A percentile compares a stretch with the other conserved stretches of the same genome.
phyloP scores from a whole-genome alignment of 805 yeast genomes.

The Lipomyces starkeyi region DNA sequence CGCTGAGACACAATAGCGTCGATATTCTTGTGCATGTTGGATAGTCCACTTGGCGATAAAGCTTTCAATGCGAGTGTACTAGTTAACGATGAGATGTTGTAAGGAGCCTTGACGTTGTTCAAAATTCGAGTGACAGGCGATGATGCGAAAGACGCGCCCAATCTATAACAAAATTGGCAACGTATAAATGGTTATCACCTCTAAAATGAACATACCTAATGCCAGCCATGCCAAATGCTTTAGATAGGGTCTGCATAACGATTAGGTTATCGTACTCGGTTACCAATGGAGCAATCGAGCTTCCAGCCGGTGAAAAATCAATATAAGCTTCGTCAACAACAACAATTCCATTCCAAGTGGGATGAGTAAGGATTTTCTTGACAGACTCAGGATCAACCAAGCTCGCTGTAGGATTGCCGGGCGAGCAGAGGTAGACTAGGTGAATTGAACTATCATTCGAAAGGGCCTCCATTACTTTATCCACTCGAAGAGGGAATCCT shows the following conservation, averaged over 20 bases:
- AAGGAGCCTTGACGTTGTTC: slow-evolving; percentile 95
- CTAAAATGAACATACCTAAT: slow-evolving; percentile 55
- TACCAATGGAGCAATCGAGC: slow-evolving; percentile 78
- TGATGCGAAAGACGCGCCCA: slow-evolving; percentile 79
- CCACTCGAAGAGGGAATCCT: slow-evolving; percentile 67
- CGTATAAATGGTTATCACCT: neutral
- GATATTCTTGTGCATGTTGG: slow-evolving; percentile 63
- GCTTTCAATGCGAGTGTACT: slow-evolving; percentile 79
- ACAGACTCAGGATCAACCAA: slow-evolving; percentile 59
- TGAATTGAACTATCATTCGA: slow-evolving; percentile 67
- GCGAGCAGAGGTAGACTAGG: slow-evolving; percentile 84
- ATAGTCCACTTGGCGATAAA: slow-evolving; percentile 61
- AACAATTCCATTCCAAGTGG: slow-evolving; percentile 73
- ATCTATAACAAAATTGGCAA: slow-evolving; percentile 15
- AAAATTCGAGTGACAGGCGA: slow-evolving; percentile 66
- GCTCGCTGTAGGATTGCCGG: slow-evolving; percentile 94
- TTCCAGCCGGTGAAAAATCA: slow-evolving; percentile 74
- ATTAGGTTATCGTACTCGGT: slow-evolving; percentile 81
- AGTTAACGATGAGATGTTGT: slow-evolving; percentile 84
- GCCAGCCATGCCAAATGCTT: slow-evolving; percentile 96
- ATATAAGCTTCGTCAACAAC: slow-evolving; percentile 92
- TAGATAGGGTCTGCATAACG: slow-evolving; percentile 89
- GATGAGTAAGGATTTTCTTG: slow-evolving; percentile 53
- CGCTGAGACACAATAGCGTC: slow-evolving; percentile 62
- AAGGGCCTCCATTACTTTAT: slow-evolving; percentile 59